Base-by-base conservation (phyloP, 208 protist species). In the Plasmodiophora brassicae region DNA sequence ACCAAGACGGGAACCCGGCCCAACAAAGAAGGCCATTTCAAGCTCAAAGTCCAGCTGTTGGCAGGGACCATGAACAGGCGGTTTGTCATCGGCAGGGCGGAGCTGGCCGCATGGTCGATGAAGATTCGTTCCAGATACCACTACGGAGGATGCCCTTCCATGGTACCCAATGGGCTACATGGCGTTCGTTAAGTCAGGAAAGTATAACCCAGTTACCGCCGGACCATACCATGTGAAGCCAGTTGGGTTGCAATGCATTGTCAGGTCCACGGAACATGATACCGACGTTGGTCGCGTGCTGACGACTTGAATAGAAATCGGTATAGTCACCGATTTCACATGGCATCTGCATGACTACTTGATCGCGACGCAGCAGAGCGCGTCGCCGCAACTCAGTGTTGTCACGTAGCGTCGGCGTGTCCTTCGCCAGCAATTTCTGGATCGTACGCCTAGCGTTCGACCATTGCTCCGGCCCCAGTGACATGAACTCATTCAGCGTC, bases 261-360 rank as follows among this genome's bases (percentile, higher is more conserved):
- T 93, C 90, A n/a, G 60, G 46, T 36, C 88, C 90, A 71, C 96
- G 94, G 91, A 97, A 97, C 92, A 97, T 95, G 36, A 85, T 95
- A 78, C 96, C 96, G 36, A 97, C 91, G 90, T 97, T 97, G 38
- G 92, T 94, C 20, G 96, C 96, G 86, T 97, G 96, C 32, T 95
- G 92, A 20, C 88, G 88, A 0, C 92, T 95, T 10, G 94, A 91
- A 91, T 97, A 97, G 50, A 97, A 97, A 91, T 97, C 96, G 39
- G 95, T 97, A 92, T 97, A 97, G 90, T 97, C 96, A 45, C 95
- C 95, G 53, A 97, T 95, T 10, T 83, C 36, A 8, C 89, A 90
- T 1, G 96, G 95, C 54, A 97, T 45, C 8, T 93, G 91, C 95
- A 96, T 95, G 0, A 46, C 89, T 1, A 91, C 92, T 1, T 85